Base-by-base conservation (phyloP, 176 grass and related monocot genomes). In the Coix lacrymajobi region DNA sequence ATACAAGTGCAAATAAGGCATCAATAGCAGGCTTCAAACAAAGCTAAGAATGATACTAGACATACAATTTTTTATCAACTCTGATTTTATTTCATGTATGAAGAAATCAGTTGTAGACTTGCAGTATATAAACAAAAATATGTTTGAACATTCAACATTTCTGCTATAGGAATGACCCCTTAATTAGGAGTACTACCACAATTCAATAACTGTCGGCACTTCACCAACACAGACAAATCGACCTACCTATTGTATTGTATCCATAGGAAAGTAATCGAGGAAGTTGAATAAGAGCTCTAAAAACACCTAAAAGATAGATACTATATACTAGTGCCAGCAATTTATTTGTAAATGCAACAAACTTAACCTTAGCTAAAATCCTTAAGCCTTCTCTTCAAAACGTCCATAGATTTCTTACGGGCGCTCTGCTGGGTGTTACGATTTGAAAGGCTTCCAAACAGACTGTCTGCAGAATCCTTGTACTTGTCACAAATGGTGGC, bases 351-450 rank as follows among this genome's bases (percentile, higher is more conserved):
- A 62, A 46, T 16, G 65, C 44, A 48, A 43, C 34, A 62, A 46
- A n/a, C 8, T n/a, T 71, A 58, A 29, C 17, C 61, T 92, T 81
- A 96, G 75, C 82, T 96, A 58, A 96, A 92, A 79, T 96, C 93
- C 87, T 89, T 96, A 51, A 96, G 90, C 75, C 92, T 89, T 84
- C 88, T 91, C 71, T 98, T 99, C 73, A 99, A 38, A 64, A 93
- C 89, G 52, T 99, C 96, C 96, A 99, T 92, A 26, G 91, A 99
- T 70, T 84, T 99, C 81, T 92, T 99, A 68, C 96, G 87, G 66
- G 91, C 87, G 75, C 71, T 89, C 85, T 94, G 91, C 66, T 90
- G 92, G 9, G 86, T 76, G 81, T 85, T 99, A 74, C 96, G 85
- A 76, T 82, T 93, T 3, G 92, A 91, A 54, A 92, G 91, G 58